Conservation (phyloP, 768 basidiomycete species). For the Phylloporus sp. region DNA sequence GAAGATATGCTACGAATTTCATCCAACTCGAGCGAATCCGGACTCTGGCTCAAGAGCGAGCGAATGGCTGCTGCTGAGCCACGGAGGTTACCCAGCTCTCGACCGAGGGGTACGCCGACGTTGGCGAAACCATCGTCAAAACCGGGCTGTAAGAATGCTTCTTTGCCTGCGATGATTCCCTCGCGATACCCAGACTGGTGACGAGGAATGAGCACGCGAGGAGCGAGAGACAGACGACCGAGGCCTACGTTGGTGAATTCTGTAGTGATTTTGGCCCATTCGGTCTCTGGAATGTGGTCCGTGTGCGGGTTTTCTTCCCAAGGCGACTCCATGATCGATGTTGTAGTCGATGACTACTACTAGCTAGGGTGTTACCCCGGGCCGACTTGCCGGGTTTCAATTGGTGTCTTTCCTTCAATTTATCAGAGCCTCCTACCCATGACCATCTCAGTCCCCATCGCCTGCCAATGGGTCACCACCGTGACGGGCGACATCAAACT, state of each 20-base stretch:
- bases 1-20: slow-evolving; percentile 52
- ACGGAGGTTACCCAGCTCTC: slow-evolving; percentile 71
- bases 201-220: neutral
- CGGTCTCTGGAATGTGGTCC: slow-evolving; percentile 39
- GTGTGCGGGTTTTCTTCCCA: slow-evolving; percentile 51
- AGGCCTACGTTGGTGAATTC: slow-evolving; percentile 64
- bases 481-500: too few species aligned
- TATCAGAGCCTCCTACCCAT: too few species aligned
- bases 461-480: too few species aligned
- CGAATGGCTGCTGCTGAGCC: slow-evolving; percentile 65
- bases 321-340: too few species aligned
- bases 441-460: too few species aligned
- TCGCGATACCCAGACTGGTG: slow-evolving; percentile 94
- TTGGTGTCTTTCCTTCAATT: too few species aligned
- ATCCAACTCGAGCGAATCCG: slow-evolving; percentile 18
- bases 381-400: too few species aligned
- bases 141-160: slow-evolving; percentile 78
- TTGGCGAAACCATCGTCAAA: slow-evolving; percentile 82
- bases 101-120: slow-evolving; percentile 69
- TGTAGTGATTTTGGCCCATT: slow-evolving; percentile 64
- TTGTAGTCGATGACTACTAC: too few species aligned
- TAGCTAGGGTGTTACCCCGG: too few species aligned
- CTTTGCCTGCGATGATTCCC: slow-evolving; percentile 91
- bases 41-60: slow-evolving; percentile 40
- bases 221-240: neutral